Evolutionary conservation across 495 filamentous ascomycete genomes (phyloP).

Genomic region (Penicillium turbatum): DNA sequence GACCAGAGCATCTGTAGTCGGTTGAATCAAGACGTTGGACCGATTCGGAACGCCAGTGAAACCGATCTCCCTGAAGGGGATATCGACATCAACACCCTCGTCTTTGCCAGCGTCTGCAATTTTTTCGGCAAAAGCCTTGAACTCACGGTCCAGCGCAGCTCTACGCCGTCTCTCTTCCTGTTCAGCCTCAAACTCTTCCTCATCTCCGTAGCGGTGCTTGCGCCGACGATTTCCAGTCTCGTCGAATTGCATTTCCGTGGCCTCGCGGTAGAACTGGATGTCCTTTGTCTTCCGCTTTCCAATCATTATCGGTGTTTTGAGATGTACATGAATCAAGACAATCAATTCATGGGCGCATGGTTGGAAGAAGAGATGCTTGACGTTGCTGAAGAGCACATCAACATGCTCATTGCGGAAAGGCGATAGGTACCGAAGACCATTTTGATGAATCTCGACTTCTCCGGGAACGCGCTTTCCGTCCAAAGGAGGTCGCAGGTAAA

Average conservation of each 20-base stretch:
- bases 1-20: constrained; percentile 96
- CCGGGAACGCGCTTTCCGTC: constrained; percentile 95
- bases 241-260: constrained; percentile 97
- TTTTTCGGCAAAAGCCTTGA: constrained; percentile 96
- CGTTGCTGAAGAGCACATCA: constrained; percentile 96
- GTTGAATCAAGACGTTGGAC: constrained; percentile 90
- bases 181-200: constrained; percentile 97
- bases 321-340: constrained; percentile 95
- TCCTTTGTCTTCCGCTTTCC: constrained; percentile 99
- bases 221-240: constrained; percentile 97
- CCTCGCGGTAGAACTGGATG: constrained; percentile 97
- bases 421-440: constrained; percentile 94
- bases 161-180: constrained; percentile 92
- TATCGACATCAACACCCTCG: constrained; percentile 81
- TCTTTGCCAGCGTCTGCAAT: constrained; percentile 88
- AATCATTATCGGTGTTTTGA: constrained; percentile 97
- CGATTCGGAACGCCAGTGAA: constrained; percentile 96
- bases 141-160: constrained; percentile 88
- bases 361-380: constrained; percentile 98
- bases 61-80: constrained; percentile 92
- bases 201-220: constrained; percentile 97
- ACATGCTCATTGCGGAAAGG: constrained; percentile 79
- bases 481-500: constrained; percentile 89
- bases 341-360: constrained; percentile 93
- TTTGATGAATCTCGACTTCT: constrained; percentile 95